These are phyloP conservation scores for Gentiana macrophylla DNA, from an alignment of 257 asterid species.

Conservation along the genomic window DNA sequence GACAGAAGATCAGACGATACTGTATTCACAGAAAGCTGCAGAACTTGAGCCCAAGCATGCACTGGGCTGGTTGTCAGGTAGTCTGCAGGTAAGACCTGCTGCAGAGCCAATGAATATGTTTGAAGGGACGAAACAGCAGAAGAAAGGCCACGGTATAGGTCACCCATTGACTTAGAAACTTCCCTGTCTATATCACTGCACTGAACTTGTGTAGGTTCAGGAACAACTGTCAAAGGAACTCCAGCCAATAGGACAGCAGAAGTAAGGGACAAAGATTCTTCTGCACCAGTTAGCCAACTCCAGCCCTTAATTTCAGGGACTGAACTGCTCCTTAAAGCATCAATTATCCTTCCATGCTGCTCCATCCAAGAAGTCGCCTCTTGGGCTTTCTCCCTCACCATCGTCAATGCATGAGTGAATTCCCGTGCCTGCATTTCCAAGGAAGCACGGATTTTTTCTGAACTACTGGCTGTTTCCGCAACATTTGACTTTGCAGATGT, in stretches of 20 bases:
- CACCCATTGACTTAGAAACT: conserved; percentile 65
- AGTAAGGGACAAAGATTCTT: conserved; percentile 68
- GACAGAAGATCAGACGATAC: conserved; percentile 68
- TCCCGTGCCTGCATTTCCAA: conserved; percentile 73
- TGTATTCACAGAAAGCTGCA: conserved; percentile 53
- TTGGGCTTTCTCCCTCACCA: conserved; percentile 67
- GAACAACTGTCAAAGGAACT: conserved; percentile 90
- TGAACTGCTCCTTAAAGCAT: conserved; percentile 80
- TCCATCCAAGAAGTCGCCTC: conserved; percentile 92
- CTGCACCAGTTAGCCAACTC: conserved; percentile 46
- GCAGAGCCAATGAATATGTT: conserved; percentile 82
- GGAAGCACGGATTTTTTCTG: conserved; percentile 57
- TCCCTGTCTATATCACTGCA: conserved; percentile 88
- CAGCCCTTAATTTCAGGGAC: conserved; percentile 55
- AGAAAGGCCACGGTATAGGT: conserved; percentile 75
- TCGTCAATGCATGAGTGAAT: conserved; percentile 71
- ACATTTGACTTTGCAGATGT: conserved; percentile 66
- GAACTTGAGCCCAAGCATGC: conserved; percentile 89
- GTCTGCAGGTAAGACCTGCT: conserved; percentile 73
- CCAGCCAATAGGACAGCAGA: conserved; percentile 83
- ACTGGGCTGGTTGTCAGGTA: conserved; percentile 83
- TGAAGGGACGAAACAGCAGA: conserved; percentile 71
- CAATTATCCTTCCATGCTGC: conserved; percentile 85
- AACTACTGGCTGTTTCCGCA: conserved; percentile 63
- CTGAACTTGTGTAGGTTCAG: conserved; percentile 94